Evolutionary conservation across 2,329 filamentous ascomycete species (phyloP), one percentile per base, ranked within the genome.

Genomic region (Alternaria burnsii): DNA sequence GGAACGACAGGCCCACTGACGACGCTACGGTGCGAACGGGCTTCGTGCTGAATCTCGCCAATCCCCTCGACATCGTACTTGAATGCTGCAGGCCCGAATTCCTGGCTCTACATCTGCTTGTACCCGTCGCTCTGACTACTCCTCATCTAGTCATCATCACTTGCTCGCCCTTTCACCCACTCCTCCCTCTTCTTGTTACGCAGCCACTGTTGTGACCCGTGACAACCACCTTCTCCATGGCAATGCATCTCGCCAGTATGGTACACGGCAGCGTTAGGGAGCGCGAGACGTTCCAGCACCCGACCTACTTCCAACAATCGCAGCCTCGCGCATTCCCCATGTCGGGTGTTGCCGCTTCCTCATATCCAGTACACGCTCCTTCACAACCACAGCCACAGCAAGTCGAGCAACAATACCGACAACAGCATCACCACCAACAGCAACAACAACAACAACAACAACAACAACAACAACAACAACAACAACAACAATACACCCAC

Each of bases 381-480:
- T 42, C 51, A 40, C 61, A 48, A 48, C 38, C 67, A 59, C 61
- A 47, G 47, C 36, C 67, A 59, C 68, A 67, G 18, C 58, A 66
- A 20, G 64, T 60, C 54, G 72, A 76, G 18, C 73, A 75, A 54
- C 70, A 71, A 41, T 75, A 76, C 62, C 73, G 66, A 50, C 70
- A 69, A 63, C 71, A 70, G 26, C 87, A 87, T 47, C 86, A 88
- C 71, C 86, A 65, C 5, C 43, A 44, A 5, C 41, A 46, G 7
- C 46, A 50, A 24, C 40, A 24, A 47, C 70, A 69, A 62, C 69
- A 88, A 71, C 53, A 55, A 43, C 50, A 40, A 43, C 46, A 65
- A 54, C 67, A 67, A 5, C 63, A 54, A 46, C 69, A 73, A 42
- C 57, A 66, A 52, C 71, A 71, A 32, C 74, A 76, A 61, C 72